phyloP scores from a whole-genome alignment of 2,329 filamentous ascomycete genomes.

The Penicillium sumatraense region DNA sequence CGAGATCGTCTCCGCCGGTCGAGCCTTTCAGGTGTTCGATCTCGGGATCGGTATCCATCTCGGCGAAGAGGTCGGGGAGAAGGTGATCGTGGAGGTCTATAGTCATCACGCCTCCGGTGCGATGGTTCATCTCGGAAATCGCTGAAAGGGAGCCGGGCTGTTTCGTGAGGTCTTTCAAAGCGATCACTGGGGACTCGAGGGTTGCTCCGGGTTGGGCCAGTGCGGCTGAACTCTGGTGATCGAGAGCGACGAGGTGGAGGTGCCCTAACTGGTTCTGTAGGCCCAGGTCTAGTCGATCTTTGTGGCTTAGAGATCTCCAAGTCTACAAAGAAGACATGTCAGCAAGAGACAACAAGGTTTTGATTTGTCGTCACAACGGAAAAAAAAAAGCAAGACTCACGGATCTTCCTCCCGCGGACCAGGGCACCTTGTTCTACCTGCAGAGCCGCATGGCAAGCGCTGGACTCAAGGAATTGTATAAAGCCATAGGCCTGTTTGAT shows the following conservation, averaged over 20 bases:
- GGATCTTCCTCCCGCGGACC: constrained; percentile 88
- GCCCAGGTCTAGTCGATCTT: constrained; percentile 68
- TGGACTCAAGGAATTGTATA: constrained; percentile 83
- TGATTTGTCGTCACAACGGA: background rate
- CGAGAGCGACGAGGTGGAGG: constrained; percentile 59
- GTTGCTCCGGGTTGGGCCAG: constrained; percentile 37
- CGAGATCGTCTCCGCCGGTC: constrained; percentile 69
- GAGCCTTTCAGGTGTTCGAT: constrained; percentile 54
- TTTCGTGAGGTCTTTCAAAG: constrained; percentile 47
- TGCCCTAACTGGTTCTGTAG: constrained; percentile 42
- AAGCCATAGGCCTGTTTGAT: constrained; percentile 98
- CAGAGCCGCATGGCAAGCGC: constrained; percentile 76
- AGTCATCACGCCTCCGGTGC: constrained; percentile 63
- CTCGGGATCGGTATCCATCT: constrained; percentile 63
- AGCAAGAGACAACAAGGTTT: background rate
- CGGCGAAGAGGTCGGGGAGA: constrained; percentile 65
- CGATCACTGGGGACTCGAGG: constrained; percentile 43
- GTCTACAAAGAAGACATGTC: constrained; percentile 56
- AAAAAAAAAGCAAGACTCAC: too few relatives aligned
- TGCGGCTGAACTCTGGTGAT: constrained; percentile 65
- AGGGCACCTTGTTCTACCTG: constrained; percentile 77
- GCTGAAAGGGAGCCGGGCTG: constrained; percentile 45
- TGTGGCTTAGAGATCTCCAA: constrained; percentile 89
- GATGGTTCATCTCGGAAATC: constrained; percentile 56
- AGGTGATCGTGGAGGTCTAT: constrained; percentile 62